Base-by-base conservation (phyloP, 169 alveolate genomes). In the Eimeria zaria region DNA sequence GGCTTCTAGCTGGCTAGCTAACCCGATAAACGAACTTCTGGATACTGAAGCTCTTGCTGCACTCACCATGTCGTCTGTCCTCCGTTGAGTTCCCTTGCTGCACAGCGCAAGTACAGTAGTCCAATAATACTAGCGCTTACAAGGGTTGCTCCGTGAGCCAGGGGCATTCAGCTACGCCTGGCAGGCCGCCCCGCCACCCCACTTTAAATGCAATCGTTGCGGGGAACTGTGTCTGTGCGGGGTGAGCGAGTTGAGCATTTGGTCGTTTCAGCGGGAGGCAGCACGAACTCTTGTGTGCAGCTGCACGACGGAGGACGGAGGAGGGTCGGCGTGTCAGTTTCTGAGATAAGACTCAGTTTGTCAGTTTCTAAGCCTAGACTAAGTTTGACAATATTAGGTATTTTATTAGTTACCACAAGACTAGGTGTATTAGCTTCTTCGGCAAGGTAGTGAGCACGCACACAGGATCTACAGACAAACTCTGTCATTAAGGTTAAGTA, bases 1-100 rank as follows among this genome's bases (percentile, higher is more conserved):
- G n/a, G 69, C 55, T 55, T 69, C 51, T 46, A 80, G 85, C 51
- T 46, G 51, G 85, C 33, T 36, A 24, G 64, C 89, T 80, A 71
- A 27, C 89, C 18, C 27, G 20, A 60, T 60, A 41, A 46, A 39
- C 87, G 18, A 20, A 76, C 87, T 30, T 0, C 24, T 46, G 2
- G 44, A 30, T 46, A 30, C 46, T 30, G 1, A 14, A 33, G 76
- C 39, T 30, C 76, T 67, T 67, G 2, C 1, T 67, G 46, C 36
- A 24, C 71, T 36, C 71, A 24, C 71, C 30, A 3, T 5, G 8
- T 33, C 41, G 46, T 4, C 76, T 14, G 22, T 30, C 46, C 5
- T 67, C 18, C 76, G 24, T 30, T 4, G 76, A 67, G 46, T 67
- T 67, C 27, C 46, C 3, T n/a, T n/a, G n/a, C n/a, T 36, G 87